phyloP scores from a whole-genome alignment of 1,284 basidiomycete species.

The Rhodofomes roseus region DNA sequence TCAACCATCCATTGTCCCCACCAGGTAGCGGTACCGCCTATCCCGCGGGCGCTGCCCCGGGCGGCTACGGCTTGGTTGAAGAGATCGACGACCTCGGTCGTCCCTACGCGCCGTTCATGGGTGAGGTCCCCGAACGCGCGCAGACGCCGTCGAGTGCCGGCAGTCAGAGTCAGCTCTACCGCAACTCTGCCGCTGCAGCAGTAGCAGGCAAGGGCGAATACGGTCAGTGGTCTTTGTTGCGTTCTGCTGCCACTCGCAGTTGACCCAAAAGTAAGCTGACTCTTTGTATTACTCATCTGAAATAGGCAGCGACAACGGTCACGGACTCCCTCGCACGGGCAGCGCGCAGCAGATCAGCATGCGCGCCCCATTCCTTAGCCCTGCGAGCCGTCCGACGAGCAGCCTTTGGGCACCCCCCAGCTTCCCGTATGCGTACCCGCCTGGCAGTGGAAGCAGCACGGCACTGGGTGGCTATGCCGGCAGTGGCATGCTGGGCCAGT shows the following conservation, averaged over 20 bases:
- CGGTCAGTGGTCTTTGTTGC: constrained; percentile 10
- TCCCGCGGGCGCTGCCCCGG: constrained; percentile 11
- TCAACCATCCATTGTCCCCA: constrained; percentile 12
- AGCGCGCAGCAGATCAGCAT: constrained; percentile 43
- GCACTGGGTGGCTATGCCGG: constrained; percentile 13
- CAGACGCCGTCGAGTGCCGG: constrained; percentile 24
- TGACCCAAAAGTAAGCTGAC: constrained; percentile 4
- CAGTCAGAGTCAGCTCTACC: constrained; percentile 37
- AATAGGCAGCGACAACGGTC: constrained; percentile 11
- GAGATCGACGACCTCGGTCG: constrained; percentile 28
- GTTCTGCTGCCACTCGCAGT: not conserved
- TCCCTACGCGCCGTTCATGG: constrained; percentile 55
- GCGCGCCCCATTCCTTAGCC: constrained; percentile 64
- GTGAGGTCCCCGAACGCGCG: constrained; percentile 16
- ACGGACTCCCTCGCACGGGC: constrained; percentile 33
- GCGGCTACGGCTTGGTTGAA: constrained; percentile 14
- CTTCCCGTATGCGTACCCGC: constrained; percentile 31
- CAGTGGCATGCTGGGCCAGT: not conserved
- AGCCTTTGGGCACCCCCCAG: constrained; percentile 58
- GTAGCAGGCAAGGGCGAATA: constrained; percentile 18
- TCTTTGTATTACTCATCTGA: constrained; percentile 2
- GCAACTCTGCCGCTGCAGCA: constrained; percentile 43
- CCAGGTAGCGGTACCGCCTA: constrained; percentile 12
- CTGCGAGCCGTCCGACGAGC: constrained; percentile 57
- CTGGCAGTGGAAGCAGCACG: constrained; percentile 30